Evolutionary conservation across 768 basidiomycete genomes (phyloP).

Genomic region (Pisolithus sp.): DNA sequence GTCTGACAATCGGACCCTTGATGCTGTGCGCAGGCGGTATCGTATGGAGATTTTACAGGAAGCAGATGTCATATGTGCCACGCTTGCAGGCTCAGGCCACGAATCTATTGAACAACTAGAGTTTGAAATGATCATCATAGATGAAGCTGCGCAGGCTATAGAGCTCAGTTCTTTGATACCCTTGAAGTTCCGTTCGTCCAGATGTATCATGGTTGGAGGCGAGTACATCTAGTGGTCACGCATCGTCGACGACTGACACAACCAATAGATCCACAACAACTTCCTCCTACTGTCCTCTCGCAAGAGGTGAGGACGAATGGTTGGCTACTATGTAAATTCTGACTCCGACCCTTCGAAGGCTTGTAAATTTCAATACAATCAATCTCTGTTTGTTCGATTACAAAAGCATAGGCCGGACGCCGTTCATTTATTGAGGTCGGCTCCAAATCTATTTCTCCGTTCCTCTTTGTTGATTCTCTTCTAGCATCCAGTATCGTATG

Average conservation of each 20-base stretch:
- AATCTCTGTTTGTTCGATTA: conserved; percentile 88
- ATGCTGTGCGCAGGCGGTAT: conserved; percentile 70
- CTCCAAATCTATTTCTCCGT: neutral
- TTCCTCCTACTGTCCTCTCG: conserved; percentile 89
- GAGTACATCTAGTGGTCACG: conserved; percentile 5
- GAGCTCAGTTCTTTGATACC: conserved; percentile 95
- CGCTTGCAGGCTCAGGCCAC: conserved; percentile 89
- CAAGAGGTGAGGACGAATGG: conserved; percentile 37
- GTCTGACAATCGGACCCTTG: conserved; percentile 73
- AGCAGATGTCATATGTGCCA: conserved; percentile 91
- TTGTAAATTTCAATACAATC: conserved; percentile 69
- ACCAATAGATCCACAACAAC: conserved; percentile 71
- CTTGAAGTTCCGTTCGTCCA: conserved; percentile 75
- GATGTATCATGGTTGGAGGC: conserved; percentile 94
- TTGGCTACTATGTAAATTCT: conserved; percentile 23
- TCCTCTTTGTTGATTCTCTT: neutral
- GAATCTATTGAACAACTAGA: conserved; percentile 77
- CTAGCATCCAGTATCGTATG: conserved; percentile 98
- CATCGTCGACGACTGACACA: neutral
- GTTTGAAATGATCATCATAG: conserved; percentile 95
- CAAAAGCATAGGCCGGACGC: conserved; percentile 74
- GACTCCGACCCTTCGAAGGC: conserved; percentile 38
- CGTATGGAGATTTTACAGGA: conserved; percentile 73
- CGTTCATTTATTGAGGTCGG: conserved; percentile 84
- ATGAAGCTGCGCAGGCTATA: conserved; percentile 96